Evolutionary conservation across 148 eudicot genomes (phyloP).

Genomic region (Heliamphora exappendiculata): DNA sequence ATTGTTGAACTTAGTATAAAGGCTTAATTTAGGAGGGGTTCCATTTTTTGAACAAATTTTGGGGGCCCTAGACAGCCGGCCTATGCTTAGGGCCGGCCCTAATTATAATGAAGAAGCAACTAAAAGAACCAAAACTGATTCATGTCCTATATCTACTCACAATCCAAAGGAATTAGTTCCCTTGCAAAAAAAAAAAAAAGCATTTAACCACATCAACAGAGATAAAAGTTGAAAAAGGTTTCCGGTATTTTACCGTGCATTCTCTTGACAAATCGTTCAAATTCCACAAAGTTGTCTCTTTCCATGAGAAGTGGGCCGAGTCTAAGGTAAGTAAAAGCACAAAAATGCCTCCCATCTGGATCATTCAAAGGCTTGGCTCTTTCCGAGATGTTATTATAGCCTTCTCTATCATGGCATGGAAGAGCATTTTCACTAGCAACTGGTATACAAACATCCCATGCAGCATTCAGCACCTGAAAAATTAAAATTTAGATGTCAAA

Average conservation of each 20-base stretch:
- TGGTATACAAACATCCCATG: constrained; percentile 73
- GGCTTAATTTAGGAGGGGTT: too few relatives aligned
- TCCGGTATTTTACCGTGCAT: constrained; percentile 66
- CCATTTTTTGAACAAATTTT: too few relatives aligned
- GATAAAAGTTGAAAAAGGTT: neutral
- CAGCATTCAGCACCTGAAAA: constrained; percentile 82
- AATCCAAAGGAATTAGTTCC: neutral
- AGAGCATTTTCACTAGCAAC: constrained; percentile 70
- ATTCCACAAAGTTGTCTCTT: constrained; percentile 56
- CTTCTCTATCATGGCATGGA: constrained; percentile 71
- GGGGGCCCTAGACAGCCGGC: too few relatives aligned
- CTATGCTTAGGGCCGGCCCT: too few relatives aligned
- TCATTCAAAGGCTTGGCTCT: constrained; percentile 81
- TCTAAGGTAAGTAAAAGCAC: constrained; percentile 71
- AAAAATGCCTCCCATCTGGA: constrained; percentile 82
- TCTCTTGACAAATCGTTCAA: constrained; percentile 83
- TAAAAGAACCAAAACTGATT: neutral
- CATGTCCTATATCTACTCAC: neutral
- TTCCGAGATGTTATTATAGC: constrained; percentile 60
- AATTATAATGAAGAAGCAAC: too few relatives aligned
- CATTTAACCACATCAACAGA: neutral
- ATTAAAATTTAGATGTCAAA: neutral
- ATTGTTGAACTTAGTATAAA: too few relatives aligned
- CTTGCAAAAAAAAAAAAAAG: neutral
- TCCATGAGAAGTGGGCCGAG: constrained; percentile 66